phyloP scores from a whole-genome alignment of 2,329 filamentous ascomycete genomes.

The Aspergillus sp. region DNA sequence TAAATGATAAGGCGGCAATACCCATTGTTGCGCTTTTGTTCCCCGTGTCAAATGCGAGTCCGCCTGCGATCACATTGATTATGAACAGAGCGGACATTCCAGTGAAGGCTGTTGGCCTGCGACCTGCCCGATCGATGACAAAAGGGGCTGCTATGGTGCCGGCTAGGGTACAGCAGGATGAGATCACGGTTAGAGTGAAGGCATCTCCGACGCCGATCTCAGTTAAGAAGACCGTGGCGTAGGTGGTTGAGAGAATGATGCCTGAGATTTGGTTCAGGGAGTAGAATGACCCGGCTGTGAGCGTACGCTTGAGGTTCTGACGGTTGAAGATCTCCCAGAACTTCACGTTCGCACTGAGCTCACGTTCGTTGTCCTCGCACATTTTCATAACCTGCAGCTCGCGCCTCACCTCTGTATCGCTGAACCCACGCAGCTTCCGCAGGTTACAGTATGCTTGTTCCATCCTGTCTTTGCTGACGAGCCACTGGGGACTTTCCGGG shows the following conservation, averaged over 20 bases:
- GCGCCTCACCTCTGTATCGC: slow-evolving; percentile 29
- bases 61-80: slow-evolving; percentile 34
- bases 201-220: slow-evolving; percentile 32
- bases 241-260: slow-evolving; percentile 38
- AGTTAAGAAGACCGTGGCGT: slow-evolving; percentile 39
- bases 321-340: slow-evolving; percentile 40
- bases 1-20: slow-evolving; percentile 34
- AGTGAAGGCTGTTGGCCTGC: slow-evolving; percentile 37
- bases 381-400: slow-evolving; percentile 34
- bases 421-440: slow-evolving; percentile 32
- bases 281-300: slow-evolving; percentile 36
- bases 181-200: slow-evolving; percentile 37
- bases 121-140: slow-evolving; percentile 35
- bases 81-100: slow-evolving; percentile 35
- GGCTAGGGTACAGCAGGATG: slow-evolving; percentile 36
- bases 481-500: slow-evolving; percentile 38
- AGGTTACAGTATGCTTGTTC: slow-evolving; percentile 31
- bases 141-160: slow-evolving; percentile 38
- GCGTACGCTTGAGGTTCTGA: slow-evolving; percentile 35
- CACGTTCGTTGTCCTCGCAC: slow-evolving; percentile 13
- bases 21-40: slow-evolving; percentile 25
- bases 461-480: slow-evolving; percentile 28
- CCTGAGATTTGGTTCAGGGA: slow-evolving; percentile 40
- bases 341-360: slow-evolving; percentile 10
- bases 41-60: slow-evolving; percentile 29